Evolutionary conservation across 2,329 filamentous ascomycete species (phyloP), one percentile per base, ranked within the genome.

Genomic region (Colletotrichum agaves): DNA sequence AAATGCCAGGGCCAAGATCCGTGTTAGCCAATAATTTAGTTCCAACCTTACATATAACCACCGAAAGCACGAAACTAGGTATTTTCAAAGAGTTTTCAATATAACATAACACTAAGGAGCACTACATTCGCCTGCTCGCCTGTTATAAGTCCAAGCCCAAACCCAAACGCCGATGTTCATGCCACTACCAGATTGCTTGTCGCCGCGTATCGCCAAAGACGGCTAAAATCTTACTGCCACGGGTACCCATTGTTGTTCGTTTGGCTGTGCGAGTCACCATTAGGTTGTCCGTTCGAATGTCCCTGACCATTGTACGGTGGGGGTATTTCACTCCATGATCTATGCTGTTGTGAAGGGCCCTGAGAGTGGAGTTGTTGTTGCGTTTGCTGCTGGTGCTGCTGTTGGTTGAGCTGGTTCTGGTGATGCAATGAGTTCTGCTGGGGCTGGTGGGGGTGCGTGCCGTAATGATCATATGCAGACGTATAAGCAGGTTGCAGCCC

Each of bases 171-270:
- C 37, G 19, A 19, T 53, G 33, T 39, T 21, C 21, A 47, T 21
- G 44, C 19, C 7, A 21, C 11, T 11, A 19, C 44, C 17, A 47
- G 2, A 23, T 47, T 8, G 44, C 17, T 21, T 23, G 44, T 15
- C 23, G 41, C 41, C 41, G n/a, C 10, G 41, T n/a, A n/a, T 10
- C 15, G n/a, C 41, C 15, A 19, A n/a, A 19, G 12, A 2, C 4
- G 41, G 3, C 12, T n/a, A 15, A 31, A 19, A 7, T 19, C 31
- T 56, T 69, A 72, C 65, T 70, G 67, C 72, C 72, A 72, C 4
- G 67, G 69, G 52, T 72, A 73, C 43, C 71, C 57, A 17, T 61
- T 43, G 11, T 56, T 55, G 10, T 37, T 69, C 72, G 6, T 64
- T 49, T 3, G 37, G 49, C 39, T 31, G 35, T 44, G 31, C 21